Evolutionary conservation across 2,329 filamentous ascomycete genomes (phyloP), one percentile per base, ranked within the genome.

Genomic region (Uncinocarpus reesii): DNA sequence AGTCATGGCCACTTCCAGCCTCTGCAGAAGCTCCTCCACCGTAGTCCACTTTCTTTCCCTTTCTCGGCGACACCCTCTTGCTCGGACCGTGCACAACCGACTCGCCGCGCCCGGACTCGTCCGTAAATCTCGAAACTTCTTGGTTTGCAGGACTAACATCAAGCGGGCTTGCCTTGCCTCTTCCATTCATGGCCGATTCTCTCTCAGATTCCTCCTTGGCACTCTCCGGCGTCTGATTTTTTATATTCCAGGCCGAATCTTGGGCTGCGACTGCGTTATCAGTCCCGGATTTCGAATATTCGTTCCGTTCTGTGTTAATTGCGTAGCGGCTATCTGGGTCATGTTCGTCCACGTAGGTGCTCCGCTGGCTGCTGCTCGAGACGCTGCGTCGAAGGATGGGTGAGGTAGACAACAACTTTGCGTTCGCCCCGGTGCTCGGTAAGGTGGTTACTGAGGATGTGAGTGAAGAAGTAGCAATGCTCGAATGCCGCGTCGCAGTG

Each of bases 221-320:
- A 18, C 65, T 59, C 60, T 87, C 81, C 0, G 86, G 86, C 16
- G 73, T 68, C 21, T 84, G 89, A 62, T 77, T 78, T 48, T 72
- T 65, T 0, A 80, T 78, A 60, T 86, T 75, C 65, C 85, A 93
- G 1, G 87, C 82, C 0, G 80, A 75, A 35, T 80, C 72, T 49
- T 76, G 69, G 24, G 73, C 69, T 0, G 75, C 72, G 0, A 80
- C 74, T 10, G 77, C 72, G 38, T 80, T 69, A 55, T 80, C 85
- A 0, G 77, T 78, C 2, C 79, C 83, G 42, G 78, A 80, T 60
- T 82, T 79, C 49, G 78, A 78, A 65, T 81, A 78, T 61, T 93
- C 85, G 47, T 75, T 78, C 2, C 75, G 66, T 28, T 77, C 72
- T 0, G 83, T 79, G 50, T 83, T 77, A 28, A 93, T 73, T 2